phyloP scores from a whole-genome alignment of 495 filamentous ascomycete genomes.

The Xylaria palmicola region DNA sequence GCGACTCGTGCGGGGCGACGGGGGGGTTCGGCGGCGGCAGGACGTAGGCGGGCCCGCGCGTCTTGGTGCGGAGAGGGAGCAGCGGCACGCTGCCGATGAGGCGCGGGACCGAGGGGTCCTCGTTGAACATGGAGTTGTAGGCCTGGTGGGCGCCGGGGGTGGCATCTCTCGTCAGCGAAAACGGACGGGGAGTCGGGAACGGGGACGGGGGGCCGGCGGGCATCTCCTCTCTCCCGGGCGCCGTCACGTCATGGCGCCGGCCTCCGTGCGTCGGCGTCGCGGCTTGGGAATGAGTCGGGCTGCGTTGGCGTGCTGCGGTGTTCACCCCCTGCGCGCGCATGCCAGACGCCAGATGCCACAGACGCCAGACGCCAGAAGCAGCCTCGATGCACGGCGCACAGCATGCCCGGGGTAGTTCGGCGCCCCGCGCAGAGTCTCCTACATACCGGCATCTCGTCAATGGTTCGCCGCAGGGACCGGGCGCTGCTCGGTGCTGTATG shows the following conservation, averaged over 20 bases:
- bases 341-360: too few species aligned
- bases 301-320: too few species aligned
- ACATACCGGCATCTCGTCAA: constrained; percentile 37
- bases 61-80: constrained; percentile 87
- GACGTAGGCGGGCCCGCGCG: constrained; percentile 86
- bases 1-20: constrained; percentile 65
- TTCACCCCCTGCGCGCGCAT: too few species aligned
- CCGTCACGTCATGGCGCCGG: too few species aligned
- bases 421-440: background rate
- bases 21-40: constrained; percentile 60
- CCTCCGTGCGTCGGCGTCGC: too few species aligned
- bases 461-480: constrained; percentile 15
- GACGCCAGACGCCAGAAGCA: too few species aligned
- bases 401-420: background rate
- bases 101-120: constrained; percentile 55
- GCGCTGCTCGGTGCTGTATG: background rate
- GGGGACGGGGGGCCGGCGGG: too few species aligned
- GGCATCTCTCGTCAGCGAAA: too few species aligned
- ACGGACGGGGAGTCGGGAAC: background rate
- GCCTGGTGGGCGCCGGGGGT: constrained; percentile 50
- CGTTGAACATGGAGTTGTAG: constrained; percentile 92
- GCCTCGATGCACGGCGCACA: background rate
- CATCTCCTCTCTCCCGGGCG: too few species aligned
- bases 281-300: too few species aligned
- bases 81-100: constrained; percentile 86